These are phyloP conservation scores for Fusarium sp. DNA, from an alignment of 2,329 filamentous ascomycete species.

Conservation along the genomic window DNA sequence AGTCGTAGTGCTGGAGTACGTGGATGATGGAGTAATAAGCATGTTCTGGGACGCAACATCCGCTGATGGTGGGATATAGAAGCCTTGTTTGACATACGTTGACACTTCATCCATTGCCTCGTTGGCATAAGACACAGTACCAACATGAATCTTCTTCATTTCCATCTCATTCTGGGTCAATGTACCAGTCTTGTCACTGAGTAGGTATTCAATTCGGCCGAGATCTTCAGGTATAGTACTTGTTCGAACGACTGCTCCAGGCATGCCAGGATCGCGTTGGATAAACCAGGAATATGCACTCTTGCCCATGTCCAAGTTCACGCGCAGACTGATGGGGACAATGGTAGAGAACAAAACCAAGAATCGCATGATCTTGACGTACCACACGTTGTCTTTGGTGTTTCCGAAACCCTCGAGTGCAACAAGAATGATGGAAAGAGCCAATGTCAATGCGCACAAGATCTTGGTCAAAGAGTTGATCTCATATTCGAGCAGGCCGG, in stretches of 20 bases:
- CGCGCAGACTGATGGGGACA: slow-evolving; percentile 94
- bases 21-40: slow-evolving; percentile 82
- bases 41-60: slow-evolving; percentile 58
- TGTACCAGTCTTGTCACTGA: slow-evolving; percentile 98
- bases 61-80: slow-evolving; percentile 66
- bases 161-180: slow-evolving; percentile 99
- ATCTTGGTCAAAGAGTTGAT: slow-evolving; percentile 99
- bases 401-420: slow-evolving; percentile 84
- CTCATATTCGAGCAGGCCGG: slow-evolving; percentile 91
- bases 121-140: slow-evolving; percentile 97
- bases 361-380: slow-evolving; percentile 98
- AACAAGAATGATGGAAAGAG: slow-evolving; percentile 88
- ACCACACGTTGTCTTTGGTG: slow-evolving; percentile 79
- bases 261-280: slow-evolving; percentile 88
- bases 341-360: slow-evolving; percentile 99
- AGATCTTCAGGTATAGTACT: slow-evolving; percentile 98
- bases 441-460: slow-evolving; percentile 86
- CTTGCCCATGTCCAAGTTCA: slow-evolving; percentile 97
- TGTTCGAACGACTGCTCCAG: slow-evolving; percentile 91
- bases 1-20: slow-evolving; percentile 70
- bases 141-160: slow-evolving; percentile 98
- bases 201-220: slow-evolving; percentile 92
- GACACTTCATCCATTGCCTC: slow-evolving; percentile 98
- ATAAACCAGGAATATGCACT: slow-evolving; percentile 97
- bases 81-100: slow-evolving; percentile 86